Conservation (phyloP, 2,329 filamentous ascomycete species). For the Fusarium subglutinans region DNA sequence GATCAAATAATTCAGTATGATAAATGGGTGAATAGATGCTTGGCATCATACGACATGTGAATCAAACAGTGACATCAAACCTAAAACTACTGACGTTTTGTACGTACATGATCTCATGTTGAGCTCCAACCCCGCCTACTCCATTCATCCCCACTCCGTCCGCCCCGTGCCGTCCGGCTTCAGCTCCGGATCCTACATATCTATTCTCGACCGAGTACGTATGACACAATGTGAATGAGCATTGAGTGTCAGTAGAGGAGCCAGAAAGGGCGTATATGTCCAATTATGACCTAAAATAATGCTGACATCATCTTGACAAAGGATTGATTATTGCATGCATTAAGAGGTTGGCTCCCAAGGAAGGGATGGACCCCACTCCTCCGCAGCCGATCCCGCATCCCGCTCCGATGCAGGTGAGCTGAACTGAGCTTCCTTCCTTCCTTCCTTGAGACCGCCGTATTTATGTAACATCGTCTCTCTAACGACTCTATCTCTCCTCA, state of each 20-base stretch:
- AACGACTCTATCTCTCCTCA: neutral
- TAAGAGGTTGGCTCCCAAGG: too few relatives aligned
- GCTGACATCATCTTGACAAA: neutral
- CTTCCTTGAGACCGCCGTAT: neutral
- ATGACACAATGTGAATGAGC: neutral
- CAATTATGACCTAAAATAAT: neutral
- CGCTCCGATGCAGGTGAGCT: neutral
- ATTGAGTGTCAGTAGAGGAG: neutral
- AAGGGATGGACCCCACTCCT: conserved; percentile 9
- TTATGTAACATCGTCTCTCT: neutral
- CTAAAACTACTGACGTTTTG: neutral
- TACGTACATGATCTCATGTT: conserved; percentile 1
- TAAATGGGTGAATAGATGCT: neutral
- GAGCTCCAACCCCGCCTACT: neutral
- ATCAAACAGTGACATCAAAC: neutral
- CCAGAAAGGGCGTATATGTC: neutral
- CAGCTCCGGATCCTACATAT: neutral
- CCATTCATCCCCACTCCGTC: neutral
- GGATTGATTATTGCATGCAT: neutral
- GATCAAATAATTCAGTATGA: neutral
- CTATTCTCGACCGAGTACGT: neutral
- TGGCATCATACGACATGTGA: neutral
- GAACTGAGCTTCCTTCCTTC: neutral
- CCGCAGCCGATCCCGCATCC: neutral
- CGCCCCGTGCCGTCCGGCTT: neutral